Evolutionary conservation across 306 rosid species (phyloP), one percentile per base, ranked within the genome.

Genomic region (Casuarina equisetifolia): DNA sequence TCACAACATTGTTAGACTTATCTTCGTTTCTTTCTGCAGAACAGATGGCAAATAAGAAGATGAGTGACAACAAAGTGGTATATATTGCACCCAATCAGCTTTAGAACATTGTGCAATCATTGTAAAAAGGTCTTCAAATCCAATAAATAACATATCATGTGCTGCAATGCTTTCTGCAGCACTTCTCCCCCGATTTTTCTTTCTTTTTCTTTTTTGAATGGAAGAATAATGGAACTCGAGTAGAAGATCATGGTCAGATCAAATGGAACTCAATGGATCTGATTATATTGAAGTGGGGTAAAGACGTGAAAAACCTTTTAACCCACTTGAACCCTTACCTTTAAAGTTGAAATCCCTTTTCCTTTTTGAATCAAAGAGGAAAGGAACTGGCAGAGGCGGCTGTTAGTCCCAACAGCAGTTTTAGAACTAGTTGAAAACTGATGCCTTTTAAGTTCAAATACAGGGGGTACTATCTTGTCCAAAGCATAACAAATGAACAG

Each of bases 61-160:
- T 15, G 15, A 15, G 46, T 3, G 3, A 54, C 19, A 15, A 63
- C 6, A 39, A 63, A 39, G 70, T 62, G 69, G 11, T 38, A 39
- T 15, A 66, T 39, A 32, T 17, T 40, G 48, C 17, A 40, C 4
- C 35, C 50, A 17, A 6, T 66, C 13, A 5, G 12, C 71, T 67
- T 42, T 67, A 67, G 48, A 42, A 67, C 71, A 17, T 42, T 17
- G 48, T 67, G 71, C 71, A 42, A 43, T 67, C 71, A 67, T 67
- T 17, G 50, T 17, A 4, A n/a, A 67, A 17, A n/a, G 50, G 32
- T 67, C 40, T 67, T 17, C 35, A 67, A 67, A 67, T 67, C 35
- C 7, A 67, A 42, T 67, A 67, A 42, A 67, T 35, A 67, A 43
- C 71, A 7, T 8, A 17, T 25, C 50, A 42, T 67, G 50, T 35